Conservation (phyloP, 2,329 filamentous ascomycete genomes). For the Malbranchea zuffiana region DNA sequence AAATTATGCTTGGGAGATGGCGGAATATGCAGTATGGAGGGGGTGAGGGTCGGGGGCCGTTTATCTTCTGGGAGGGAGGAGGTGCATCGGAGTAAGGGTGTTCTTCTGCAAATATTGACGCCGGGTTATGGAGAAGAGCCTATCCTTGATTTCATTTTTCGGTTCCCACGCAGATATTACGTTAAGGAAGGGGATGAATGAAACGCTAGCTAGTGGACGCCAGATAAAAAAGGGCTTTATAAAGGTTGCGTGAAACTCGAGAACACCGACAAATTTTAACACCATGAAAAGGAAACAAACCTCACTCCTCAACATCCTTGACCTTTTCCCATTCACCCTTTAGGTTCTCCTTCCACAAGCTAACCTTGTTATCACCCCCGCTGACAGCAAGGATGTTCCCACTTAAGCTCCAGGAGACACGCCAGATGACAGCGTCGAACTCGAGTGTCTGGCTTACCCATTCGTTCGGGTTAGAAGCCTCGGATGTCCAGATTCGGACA, state of each 20-base stretch:
- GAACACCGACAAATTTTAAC: too few relatives aligned
- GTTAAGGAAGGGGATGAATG: too few relatives aligned
- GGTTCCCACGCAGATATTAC: too few relatives aligned
- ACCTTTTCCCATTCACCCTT: constrained; percentile 95
- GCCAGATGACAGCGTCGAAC: constrained; percentile 86
- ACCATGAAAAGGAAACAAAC: too few relatives aligned
- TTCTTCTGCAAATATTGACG: too few relatives aligned
- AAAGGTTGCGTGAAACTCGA: not conserved
- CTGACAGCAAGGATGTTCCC: constrained; percentile 93
- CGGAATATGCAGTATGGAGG: constrained; percentile 17
- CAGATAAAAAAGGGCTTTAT: constrained; percentile 2
- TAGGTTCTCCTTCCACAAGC: constrained; percentile 95
- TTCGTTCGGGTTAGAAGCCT: constrained; percentile 53
- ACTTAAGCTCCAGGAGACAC: constrained; percentile 94
- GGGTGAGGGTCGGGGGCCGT: constrained; percentile 20
- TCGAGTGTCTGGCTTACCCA: constrained; percentile 80
- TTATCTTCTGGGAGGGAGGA: constrained; percentile 24
- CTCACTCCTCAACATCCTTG: constrained; percentile 84
- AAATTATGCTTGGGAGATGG: constrained; percentile 43
- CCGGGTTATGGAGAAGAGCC: too few relatives aligned
- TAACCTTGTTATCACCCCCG: constrained; percentile 92
- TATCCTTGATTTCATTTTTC: too few relatives aligned
- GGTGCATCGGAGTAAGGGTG: too few relatives aligned
- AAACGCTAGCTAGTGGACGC: too few relatives aligned
- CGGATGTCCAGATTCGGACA: constrained; percentile 89